These are phyloP conservation scores for Scenedesmus sp. DNA, from an alignment of 163 green algal species.

Conservation along the genomic window DNA sequence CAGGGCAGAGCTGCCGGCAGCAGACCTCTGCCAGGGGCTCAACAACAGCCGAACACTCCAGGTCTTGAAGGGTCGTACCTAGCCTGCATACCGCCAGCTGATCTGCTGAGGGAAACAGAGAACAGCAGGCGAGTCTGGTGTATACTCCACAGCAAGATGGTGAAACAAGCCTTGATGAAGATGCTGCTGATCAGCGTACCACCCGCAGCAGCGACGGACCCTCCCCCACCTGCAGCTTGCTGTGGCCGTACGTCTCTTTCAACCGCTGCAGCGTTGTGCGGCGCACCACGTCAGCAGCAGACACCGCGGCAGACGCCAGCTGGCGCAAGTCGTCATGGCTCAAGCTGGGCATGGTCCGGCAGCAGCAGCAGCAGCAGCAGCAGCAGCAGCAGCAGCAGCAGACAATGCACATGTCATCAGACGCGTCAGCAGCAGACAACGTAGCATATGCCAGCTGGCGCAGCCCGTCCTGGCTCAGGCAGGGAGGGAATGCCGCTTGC, in stretches of 20 bases:
- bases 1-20: conserved; percentile 45
- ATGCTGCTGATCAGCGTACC: not conserved
- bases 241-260: not conserved
- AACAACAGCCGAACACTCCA: conserved; percentile 59
- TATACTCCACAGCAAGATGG: not conserved
- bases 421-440: conserved; percentile 29
- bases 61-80: too few species aligned
- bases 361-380: not conserved
- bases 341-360: not conserved
- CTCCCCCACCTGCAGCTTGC: conserved; percentile 20
- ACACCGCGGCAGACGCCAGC: conserved; percentile 44
- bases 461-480: conserved; percentile 38
- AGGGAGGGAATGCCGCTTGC: too few species aligned
- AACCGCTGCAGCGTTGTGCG: conserved; percentile 46
- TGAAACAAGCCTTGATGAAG: not conserved
- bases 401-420: not conserved
- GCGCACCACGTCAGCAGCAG: conserved; percentile 58
- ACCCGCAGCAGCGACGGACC: not conserved
- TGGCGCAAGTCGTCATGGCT: conserved; percentile 36
- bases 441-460: conserved; percentile 14
- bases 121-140: not conserved
- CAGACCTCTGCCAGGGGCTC: conserved; percentile 55
- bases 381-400: not conserved
- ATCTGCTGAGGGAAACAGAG: too few species aligned
- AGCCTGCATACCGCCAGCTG: too few species aligned